Base-by-base conservation (phyloP, 805 yeast genomes). In the Komagataella kurtzmanii region DNA sequence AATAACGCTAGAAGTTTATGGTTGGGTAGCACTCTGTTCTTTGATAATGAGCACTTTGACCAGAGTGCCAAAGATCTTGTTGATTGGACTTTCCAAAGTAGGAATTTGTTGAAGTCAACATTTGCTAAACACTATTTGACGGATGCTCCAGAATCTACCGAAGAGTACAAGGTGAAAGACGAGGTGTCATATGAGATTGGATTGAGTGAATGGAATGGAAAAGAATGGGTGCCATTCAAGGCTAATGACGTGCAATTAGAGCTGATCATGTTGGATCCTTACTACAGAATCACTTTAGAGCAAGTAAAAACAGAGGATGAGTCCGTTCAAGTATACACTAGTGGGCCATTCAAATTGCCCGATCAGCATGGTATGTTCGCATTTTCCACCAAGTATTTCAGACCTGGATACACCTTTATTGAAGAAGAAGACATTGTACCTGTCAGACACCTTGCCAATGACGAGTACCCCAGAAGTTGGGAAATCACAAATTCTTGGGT, bases 341-440 rank as follows among this genome's bases (percentile, higher is more conserved):
- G 77, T 17, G 68, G 46, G 6, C 67, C 71, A 50, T 88, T 93
- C 67, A 75, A 75, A 48, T 68, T 88, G 44, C 99, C 99, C 19
- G 97, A 91, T 66, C 97, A 89, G 61, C 96, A 93, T 67, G 99
- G 99, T 53, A 85, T 93, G 77, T 93, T 89, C 70, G 86, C 97
- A 2, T 89, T 87, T 65, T 75, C 75, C 55, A 74, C 85, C 48
- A 84, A 85, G 59, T 90, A 90, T 71, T 77, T 77, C 64, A 81
- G 96, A 62, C 72, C 78, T 12, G 98, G 98, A 5, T 73, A 75
- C 59, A 73, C 86, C 21, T 89, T 73, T 65, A 64, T 91, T 51
- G 72, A 72, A 24, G 87, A 83, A 59, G 74, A 77, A 55, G 75
- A 75, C 51, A 81, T 85, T 17, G 88, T 88, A 51, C 81, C 98